Conservation (phyloP, 129 eudicot genomes). For the Calendula officinalis region DNA sequence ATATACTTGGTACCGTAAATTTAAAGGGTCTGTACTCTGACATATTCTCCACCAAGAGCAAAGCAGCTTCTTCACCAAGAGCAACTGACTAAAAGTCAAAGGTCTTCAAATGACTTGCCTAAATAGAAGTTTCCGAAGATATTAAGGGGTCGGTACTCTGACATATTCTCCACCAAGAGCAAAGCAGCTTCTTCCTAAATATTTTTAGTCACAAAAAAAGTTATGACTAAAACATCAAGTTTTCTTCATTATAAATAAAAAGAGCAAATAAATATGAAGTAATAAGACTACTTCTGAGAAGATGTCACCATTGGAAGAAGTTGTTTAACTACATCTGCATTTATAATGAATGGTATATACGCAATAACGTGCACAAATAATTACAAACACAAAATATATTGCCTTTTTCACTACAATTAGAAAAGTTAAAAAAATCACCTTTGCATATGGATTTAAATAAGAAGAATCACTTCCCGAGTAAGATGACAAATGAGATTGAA, state of each 20-base stretch:
- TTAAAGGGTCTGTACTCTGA: conserved; percentile 87
- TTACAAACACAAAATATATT: background rate
- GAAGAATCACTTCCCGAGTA: conserved; percentile 38
- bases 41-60: conserved; percentile 78
- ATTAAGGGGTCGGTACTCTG: conserved; percentile 87
- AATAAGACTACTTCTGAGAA: conserved; percentile 92
- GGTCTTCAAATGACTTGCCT: conserved; percentile 39
- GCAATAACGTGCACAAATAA: conserved; percentile 69
- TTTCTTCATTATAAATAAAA: background rate
- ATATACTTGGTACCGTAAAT: conserved; percentile 65
- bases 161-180: conserved; percentile 78
- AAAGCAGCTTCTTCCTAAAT: conserved; percentile 86
- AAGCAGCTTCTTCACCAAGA: conserved; percentile 69
- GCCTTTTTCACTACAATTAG: no score
- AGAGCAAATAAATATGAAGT: conserved; percentile 64
- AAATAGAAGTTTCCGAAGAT: conserved; percentile 85
- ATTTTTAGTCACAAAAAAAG: conserved; percentile 13
- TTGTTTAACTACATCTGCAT: conserved; percentile 81
- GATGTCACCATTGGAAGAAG: conserved; percentile 98
- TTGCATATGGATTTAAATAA: conserved; percentile 49
- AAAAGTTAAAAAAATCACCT: conserved; percentile 41
- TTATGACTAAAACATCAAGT: background rate
- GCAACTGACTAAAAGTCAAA: background rate
- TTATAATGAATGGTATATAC: conserved; percentile 90
- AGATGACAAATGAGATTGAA: conserved; percentile 68